Evolutionary conservation across 257 asterid species (phyloP).

Genomic region (Fraxinus excelsior): DNA sequence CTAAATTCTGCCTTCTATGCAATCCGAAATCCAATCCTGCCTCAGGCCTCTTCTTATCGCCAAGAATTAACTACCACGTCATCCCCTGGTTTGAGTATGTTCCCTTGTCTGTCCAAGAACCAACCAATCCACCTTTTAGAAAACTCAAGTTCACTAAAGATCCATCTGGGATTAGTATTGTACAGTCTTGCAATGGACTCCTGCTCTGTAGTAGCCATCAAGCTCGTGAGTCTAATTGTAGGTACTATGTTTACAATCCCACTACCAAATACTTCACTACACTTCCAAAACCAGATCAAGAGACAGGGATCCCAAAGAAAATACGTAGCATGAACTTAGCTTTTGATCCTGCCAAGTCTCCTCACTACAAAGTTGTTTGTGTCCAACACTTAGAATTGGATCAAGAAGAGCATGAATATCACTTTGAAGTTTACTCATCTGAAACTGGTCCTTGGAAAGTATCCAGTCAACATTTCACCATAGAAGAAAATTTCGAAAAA

Average conservation of each 20-base stretch:
- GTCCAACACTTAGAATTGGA: slow-evolving; percentile 1
- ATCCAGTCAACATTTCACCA: slow-evolving; percentile 23
- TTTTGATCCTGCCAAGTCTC: slow-evolving; percentile 31
- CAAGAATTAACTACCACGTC: not conserved
- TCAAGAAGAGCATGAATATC: not conserved
- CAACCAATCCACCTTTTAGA: slow-evolving; percentile 8
- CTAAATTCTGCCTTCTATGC: slow-evolving; percentile 23
- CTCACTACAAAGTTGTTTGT: slow-evolving; percentile 36
- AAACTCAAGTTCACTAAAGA: slow-evolving; percentile 8
- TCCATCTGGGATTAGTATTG: slow-evolving; percentile 11
- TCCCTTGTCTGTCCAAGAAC: slow-evolving; percentile 7
- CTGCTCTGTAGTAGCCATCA: slow-evolving; percentile 29
- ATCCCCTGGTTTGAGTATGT: slow-evolving; percentile 20
- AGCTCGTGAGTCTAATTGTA: too few species aligned
- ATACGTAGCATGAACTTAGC: slow-evolving; percentile 34
- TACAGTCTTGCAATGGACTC: slow-evolving; percentile 49
- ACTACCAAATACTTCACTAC: slow-evolving; percentile 17
- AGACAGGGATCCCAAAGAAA: not conserved
- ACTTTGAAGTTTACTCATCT: slow-evolving; percentile 38
- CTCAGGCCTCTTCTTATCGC: slow-evolving; percentile 14
- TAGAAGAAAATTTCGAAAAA: not conserved
- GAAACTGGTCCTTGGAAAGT: slow-evolving; percentile 37
- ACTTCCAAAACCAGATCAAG: slow-evolving; percentile 27
- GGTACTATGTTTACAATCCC: too few species aligned
- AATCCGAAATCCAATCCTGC: slow-evolving; percentile 29